These are phyloP conservation scores for Microbotryum saponariae DNA, from an alignment of 1,284 basidiomycete genomes.

Conservation along the genomic window DNA sequence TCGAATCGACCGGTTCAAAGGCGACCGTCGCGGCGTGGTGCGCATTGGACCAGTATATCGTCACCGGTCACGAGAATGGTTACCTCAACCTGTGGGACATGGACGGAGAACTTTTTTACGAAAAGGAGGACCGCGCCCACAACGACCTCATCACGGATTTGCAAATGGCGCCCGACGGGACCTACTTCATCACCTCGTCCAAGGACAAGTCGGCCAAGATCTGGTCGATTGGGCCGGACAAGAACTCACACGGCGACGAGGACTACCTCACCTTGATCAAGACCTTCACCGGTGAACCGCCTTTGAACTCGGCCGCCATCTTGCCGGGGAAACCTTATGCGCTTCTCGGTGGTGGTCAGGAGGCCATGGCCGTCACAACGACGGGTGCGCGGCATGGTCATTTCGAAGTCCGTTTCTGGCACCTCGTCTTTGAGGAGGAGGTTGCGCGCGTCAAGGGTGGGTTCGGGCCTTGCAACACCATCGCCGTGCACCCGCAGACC, in stretches of 20 bases:
- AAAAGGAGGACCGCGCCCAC: slow-evolving; percentile 71
- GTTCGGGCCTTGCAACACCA: slow-evolving; percentile 94
- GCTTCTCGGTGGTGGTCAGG: slow-evolving; percentile 78
- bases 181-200: slow-evolving; percentile 91
- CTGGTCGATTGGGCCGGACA: slow-evolving; percentile 16
- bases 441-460: slow-evolving; percentile 93
- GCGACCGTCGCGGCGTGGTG: slow-evolving; percentile 92
- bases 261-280: slow-evolving; percentile 71
- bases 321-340: slow-evolving; percentile 72
- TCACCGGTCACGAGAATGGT: slow-evolving; percentile 94
- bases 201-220: slow-evolving; percentile 96
- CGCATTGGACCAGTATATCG: slow-evolving; percentile 65
- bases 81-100: slow-evolving; percentile 67
- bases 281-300: slow-evolving; percentile 86
- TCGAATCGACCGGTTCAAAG: slow-evolving; percentile 86
- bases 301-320: slow-evolving; percentile 87
- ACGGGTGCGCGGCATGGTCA: slow-evolving; percentile 89
- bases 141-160: slow-evolving; percentile 74
- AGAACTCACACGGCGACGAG: slow-evolving; percentile 85
- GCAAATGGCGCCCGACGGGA: slow-evolving; percentile 79
- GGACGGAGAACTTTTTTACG: slow-evolving; percentile 73
- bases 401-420: slow-evolving; percentile 98
- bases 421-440: slow-evolving; percentile 96
- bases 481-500: slow-evolving; percentile 86
- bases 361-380: slow-evolving; percentile 95